These are phyloP conservation scores for Phytophthora sp. DNA, from an alignment of 352 stramenopile genomes.

Conservation along the genomic window DNA sequence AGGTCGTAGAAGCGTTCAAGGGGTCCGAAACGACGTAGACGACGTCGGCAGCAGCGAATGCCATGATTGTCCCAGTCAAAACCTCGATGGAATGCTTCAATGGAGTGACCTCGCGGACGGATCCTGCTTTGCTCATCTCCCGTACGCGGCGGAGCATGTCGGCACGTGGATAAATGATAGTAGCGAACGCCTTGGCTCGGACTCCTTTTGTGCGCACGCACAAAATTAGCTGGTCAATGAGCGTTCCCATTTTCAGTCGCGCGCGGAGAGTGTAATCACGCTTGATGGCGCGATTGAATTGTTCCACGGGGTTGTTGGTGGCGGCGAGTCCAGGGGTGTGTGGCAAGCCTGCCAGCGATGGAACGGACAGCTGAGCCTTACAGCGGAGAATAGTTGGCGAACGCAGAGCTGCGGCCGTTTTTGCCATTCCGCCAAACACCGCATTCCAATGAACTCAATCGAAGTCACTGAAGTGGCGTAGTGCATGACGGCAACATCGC, in stretches of 20 bases:
- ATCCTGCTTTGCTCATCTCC: neutral
- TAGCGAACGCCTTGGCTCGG: conserved; percentile 1
- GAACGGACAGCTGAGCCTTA: neutral
- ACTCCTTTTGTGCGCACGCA: neutral
- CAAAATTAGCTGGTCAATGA: conserved; percentile 4
- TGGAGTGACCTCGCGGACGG: neutral
- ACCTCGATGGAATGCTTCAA: conserved; percentile 7
- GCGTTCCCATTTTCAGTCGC: conserved; percentile 1
- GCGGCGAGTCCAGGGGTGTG: neutral
- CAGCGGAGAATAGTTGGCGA: neutral
- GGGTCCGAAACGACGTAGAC: neutral
- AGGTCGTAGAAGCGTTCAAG: neutral
- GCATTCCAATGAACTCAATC: neutral
- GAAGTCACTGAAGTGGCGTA: neutral
- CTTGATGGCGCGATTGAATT: conserved; percentile 12
- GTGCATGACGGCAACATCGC: conserved; percentile 1
- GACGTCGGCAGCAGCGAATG: neutral
- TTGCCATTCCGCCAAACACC: neutral
- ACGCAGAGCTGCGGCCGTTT: neutral
- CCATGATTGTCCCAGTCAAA: neutral
- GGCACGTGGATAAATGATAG: neutral
- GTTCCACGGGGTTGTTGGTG: conserved; percentile 5
- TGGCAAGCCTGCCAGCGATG: conserved; percentile 1
- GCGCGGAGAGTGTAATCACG: neutral
- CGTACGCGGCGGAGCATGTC: conserved; percentile 1